A percentile compares a stretch with the other conserved stretches of the same genome.
phyloP scores from a whole-genome alignment of 352 stramenopile species.

The Phytophthora ohioensis region DNA sequence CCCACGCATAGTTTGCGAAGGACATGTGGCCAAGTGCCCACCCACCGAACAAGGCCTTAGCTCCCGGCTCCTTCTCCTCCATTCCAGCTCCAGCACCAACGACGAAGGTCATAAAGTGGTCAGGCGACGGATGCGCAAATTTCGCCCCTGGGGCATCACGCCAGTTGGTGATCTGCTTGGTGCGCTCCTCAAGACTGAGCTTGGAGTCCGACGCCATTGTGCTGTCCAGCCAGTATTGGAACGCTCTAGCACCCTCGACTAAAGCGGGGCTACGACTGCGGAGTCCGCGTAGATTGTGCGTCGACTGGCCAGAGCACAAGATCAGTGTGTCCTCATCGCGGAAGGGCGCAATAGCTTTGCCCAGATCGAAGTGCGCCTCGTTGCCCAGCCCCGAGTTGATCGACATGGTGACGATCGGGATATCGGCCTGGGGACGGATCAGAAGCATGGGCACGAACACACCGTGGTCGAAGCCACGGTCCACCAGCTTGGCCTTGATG shows the following conservation, averaged over 20 bases:
- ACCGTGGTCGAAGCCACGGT: constrained; percentile 92
- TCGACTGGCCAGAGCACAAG: constrained; percentile 64
- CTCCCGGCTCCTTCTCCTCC: constrained; percentile 25
- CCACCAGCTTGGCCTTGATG: constrained; percentile 50
- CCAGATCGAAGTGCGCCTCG: too few species aligned
- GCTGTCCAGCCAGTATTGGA: constrained; percentile 44
- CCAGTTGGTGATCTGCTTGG: constrained; percentile 21
- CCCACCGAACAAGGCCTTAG: constrained; percentile 22
- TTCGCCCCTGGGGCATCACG: constrained; percentile 16
- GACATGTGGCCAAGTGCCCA: constrained; percentile 28
- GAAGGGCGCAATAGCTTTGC: too few species aligned
- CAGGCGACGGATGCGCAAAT: constrained; percentile 23
- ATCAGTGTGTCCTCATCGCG: constrained; percentile 79
- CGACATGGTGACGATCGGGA: constrained; percentile 88
- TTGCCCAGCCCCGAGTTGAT: too few species aligned
- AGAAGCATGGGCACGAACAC: constrained; percentile 91
- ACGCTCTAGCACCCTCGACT: constrained; percentile 33
- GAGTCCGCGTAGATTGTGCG: constrained; percentile 42
- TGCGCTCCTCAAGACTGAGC: constrained; percentile 23
- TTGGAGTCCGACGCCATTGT: constrained; percentile 31
- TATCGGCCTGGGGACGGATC: constrained; percentile 86
- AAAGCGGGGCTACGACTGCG: constrained; percentile 22
- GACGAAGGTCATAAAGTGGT: constrained; percentile 34
- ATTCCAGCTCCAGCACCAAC: constrained; percentile 30
- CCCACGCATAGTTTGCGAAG: constrained; percentile 35